A percentile compares a stretch with the other conserved stretches of the same genome.
These are phyloP conservation scores for Crithidia fasciculata DNA, from an alignment of 208 protist species.

Conservation along the genomic window DNA sequence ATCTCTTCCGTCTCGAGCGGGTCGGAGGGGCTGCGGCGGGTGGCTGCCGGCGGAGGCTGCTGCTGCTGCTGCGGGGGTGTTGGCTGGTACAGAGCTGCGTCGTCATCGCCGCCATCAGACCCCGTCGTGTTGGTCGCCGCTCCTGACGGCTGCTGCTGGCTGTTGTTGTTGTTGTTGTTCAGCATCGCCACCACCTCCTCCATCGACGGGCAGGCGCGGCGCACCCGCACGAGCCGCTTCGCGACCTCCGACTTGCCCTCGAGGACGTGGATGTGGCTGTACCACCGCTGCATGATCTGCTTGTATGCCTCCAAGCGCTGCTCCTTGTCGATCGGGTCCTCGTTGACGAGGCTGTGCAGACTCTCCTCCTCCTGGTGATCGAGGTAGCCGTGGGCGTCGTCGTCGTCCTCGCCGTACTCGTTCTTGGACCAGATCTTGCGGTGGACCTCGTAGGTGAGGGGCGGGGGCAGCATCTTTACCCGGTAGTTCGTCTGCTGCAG, in stretches of 20 bases:
- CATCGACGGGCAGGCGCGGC: constrained; percentile 33
- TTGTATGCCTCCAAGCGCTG: constrained; percentile 49
- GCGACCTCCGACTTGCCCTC: constrained; percentile 41
- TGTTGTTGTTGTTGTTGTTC: constrained; percentile 13
- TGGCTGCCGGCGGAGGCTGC: constrained; percentile 2
- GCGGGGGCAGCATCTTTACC: constrained; percentile 56
- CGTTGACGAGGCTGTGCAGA: constrained; percentile 27
- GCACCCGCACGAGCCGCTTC: constrained; percentile 32
- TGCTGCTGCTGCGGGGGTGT: constrained; percentile 1
- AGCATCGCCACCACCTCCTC: constrained; percentile 33
- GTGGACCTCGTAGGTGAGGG: constrained; percentile 49
- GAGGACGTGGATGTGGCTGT: constrained; percentile 52
- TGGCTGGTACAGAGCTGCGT: constrained; percentile 6
- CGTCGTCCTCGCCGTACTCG: constrained; percentile 40
- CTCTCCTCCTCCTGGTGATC: constrained; percentile 29
- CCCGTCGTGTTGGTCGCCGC: constrained; percentile 9
- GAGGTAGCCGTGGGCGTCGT: constrained; percentile 16
- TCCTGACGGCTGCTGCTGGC: constrained; percentile 23
- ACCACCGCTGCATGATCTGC: constrained; percentile 54
- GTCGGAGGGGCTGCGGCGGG: constrained; percentile 20
- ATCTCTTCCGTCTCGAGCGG: constrained; percentile 30
- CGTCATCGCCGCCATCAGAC: constrained; percentile 22
- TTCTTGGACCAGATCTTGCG: constrained; percentile 46
- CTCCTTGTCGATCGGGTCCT: constrained; percentile 37
- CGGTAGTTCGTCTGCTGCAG: constrained; percentile 48